Percentiles rank a stretch among this genome's conserved stretches.
Evolutionary conservation across 1,139 yeast genomes (phyloP).

Genomic region (Torulaspora pretoriensis): DNA sequence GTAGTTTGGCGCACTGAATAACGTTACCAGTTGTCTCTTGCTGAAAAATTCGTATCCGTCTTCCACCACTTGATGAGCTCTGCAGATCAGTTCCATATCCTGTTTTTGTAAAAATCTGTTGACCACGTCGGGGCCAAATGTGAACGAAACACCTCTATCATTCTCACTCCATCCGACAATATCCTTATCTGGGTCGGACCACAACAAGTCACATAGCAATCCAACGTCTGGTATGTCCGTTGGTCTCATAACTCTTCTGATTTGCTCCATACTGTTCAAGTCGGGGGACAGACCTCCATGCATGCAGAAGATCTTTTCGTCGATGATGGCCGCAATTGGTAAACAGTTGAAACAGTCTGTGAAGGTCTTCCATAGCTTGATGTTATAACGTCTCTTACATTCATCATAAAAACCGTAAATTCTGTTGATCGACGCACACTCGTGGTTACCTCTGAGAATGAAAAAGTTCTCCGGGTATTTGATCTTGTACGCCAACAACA

Average conservation of each 20-base stretch:
- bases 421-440: constrained; percentile 94
- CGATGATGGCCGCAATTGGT: constrained; percentile 97
- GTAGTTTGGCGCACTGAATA: constrained; percentile 94
- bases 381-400: constrained; percentile 94
- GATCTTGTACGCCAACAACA: constrained; percentile 88
- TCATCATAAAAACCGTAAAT: constrained; percentile 97
- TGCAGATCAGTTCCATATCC: constrained; percentile 94
- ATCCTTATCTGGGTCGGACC: constrained; percentile 99
- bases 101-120: constrained; percentile 90
- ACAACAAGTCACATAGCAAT: constrained; percentile 85
- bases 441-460: constrained; percentile 93
- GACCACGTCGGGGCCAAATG: constrained; percentile 96
- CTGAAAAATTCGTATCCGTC: constrained; percentile 97
- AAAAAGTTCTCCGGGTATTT: constrained; percentile 97
- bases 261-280: constrained; percentile 95
- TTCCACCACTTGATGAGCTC: constrained; percentile 98
- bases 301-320: constrained; percentile 96
- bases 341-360: constrained; percentile 97
- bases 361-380: constrained; percentile 96
- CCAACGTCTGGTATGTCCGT: constrained; percentile 98
- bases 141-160: constrained; percentile 95
- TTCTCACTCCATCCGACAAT: constrained; percentile 98
- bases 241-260: constrained; percentile 97
- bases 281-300: constrained; percentile 98
- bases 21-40: constrained; percentile 90